A percentile compares a stretch with the other conserved stretches of the same genome.
Evolutionary conservation across 306 rosid species (phyloP).

Genomic region (Prinsepia uniflora): DNA sequence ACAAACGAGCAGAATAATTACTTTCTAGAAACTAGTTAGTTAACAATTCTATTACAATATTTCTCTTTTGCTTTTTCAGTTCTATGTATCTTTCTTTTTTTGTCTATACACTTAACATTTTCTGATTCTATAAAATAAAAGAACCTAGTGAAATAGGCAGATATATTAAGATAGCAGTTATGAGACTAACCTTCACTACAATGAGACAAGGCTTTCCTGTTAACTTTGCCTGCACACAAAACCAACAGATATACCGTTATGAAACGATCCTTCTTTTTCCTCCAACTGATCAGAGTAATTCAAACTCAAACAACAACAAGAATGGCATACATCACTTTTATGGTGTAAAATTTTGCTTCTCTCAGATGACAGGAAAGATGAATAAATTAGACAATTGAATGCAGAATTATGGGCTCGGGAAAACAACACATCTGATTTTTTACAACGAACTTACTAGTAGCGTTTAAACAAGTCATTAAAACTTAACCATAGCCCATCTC

Average conservation of each 20-base stretch:
- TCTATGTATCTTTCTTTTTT: not conserved
- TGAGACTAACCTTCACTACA: conserved; percentile 58
- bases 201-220: conserved; percentile 60
- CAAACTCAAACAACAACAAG: conserved; percentile 12
- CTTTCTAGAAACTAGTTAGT: not conserved
- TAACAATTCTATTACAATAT: not conserved
- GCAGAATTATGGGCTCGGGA: not conserved
- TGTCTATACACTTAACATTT: not conserved
- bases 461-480: not conserved
- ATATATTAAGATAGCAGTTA: conserved; percentile 3
- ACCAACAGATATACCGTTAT: conserved; percentile 18
- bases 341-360: not conserved
- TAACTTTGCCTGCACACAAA: conserved; percentile 51
- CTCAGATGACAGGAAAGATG: conserved; percentile 6
- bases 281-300: not conserved
- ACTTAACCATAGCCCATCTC: not conserved
- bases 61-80: not conserved
- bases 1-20: not conserved
- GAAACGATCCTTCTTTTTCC: conserved; percentile 12
- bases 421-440: not conserved
- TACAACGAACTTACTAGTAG: not conserved
- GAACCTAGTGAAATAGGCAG: not conserved
- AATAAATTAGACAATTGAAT: not conserved
- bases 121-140: not conserved
- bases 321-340: not conserved